Evolutionary conservation across 2,329 filamentous ascomycete species (phyloP), one percentile per base, ranked within the genome.

Genomic region (Lachnellula occidentalis): DNA sequence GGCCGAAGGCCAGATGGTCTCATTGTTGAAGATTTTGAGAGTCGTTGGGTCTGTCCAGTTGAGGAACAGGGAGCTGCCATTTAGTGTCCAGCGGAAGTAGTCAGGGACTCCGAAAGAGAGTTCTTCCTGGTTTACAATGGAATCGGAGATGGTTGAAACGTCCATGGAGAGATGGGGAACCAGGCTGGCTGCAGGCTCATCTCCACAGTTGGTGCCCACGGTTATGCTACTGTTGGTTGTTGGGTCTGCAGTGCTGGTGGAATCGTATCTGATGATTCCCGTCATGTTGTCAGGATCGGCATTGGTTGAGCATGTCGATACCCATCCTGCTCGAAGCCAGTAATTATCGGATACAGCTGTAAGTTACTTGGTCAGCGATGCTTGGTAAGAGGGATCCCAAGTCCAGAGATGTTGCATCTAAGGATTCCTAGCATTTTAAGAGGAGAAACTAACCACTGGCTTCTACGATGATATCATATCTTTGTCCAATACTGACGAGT

Each of bases 401-500:
- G 27, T 9, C 27, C 9, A 31, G 27, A 31, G 27, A 31, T 31
- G 27, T 31, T 31, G 27, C 27, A 31, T 11, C 27, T 9, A 11
- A 31, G 9, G 9, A 4, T 31, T 11, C 9, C 9, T 31, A 4
- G 27, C 9, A 31, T 31, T 11, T 31, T 3, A 31, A 31, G 7
- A 31, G 27, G 27, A 31, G 27, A 31, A 31, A 31, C 27, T 31
- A 3, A 31, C 27, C 85, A 74, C 77, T 67, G 12, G 78, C 79
- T 41, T 73, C 75, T 50, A 82, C 77, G 8, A 80, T 63, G 67
- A 69, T 51, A 55, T 69, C 66, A 64, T 69, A 73, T 53, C 73
- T 67, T 63, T 85, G 82, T 41, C 78, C 71, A 55, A 86, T 76
- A 27, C 76, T 80, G 19, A 88, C 75, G 69, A 79, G 79, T 4